Base-by-base conservation (phyloP, 2,329 filamentous ascomycete genomes). In the Colletotrichum caudatum region DNA sequence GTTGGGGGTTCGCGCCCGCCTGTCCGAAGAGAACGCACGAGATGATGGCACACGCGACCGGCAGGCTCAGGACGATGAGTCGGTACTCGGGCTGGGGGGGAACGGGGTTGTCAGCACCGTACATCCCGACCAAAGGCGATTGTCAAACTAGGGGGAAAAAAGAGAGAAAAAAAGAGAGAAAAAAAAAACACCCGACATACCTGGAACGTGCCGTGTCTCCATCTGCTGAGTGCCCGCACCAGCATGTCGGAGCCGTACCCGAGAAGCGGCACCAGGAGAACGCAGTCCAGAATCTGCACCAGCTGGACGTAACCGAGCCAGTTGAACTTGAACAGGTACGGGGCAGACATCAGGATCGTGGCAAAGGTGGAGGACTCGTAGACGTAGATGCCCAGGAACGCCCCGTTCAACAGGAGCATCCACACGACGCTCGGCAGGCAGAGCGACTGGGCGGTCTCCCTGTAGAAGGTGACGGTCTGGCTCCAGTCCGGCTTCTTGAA, bases 1-100 rank as follows among this genome's bases (percentile, higher is more conserved):
- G 60, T 3, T 76, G 73, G 0, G 82, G 82, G 69, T 80, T 71
- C 8, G 77, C 64, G 0, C 78, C 82, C 1, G 77, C 82, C 29
- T 78, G 74, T 0, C 82, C 83, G 69, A 82, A 84, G 0, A 84
- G 74, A 1, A 82, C 78, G 4, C 80, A 76, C 0, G 80, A 79
- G 20, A 83, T 73, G 1, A 80, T 76, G 2, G 81, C 82, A 4
- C 83, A 74, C 3, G 78, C 66, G 8, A 83, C 76, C 0, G 84
- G 83, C 26, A 84, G 64, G 54, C 80, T 67, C 0, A 80, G 74
- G 1, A 77, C 75, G n/a, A 83, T 64, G 0, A 84, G 75, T 2
- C 83, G 77, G n/a, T 75, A 78, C 69, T 84, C 82, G 2, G 83
- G 79, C 74, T 85, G 60, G 20, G 8, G 20, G 8, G 56, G n/a